Conservation (phyloP, 2,329 filamentous ascomycete species). For the Thielaviopsis euricoi region DNA sequence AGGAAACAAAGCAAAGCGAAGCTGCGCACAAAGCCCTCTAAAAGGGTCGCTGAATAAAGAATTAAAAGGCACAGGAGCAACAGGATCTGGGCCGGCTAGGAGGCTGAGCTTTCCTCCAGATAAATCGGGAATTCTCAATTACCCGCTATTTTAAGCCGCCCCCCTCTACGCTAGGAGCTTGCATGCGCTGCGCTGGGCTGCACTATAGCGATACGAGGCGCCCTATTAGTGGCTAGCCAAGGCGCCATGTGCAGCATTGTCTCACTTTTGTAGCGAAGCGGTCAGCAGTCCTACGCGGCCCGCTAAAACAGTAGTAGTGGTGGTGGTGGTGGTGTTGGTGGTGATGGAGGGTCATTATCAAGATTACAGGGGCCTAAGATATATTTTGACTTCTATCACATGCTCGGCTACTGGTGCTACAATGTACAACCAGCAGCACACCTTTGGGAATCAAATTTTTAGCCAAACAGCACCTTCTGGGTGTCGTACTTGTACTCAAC, state of each 20-base stretch:
- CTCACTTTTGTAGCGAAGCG: background rate
- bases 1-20: no score
- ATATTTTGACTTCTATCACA: background rate
- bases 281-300: background rate
- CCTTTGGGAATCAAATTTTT: conserved; percentile 14
- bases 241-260: background rate
- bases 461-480: conserved; percentile 38
- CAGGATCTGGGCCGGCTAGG: background rate
- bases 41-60: background rate
- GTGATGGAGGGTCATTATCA: background rate
- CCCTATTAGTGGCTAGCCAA: background rate
- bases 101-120: background rate
- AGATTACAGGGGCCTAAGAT: background rate
- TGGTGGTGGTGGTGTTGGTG: background rate
- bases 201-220: background rate
- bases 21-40: no score
- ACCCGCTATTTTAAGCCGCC: background rate
- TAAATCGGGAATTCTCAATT: background rate
- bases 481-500: conserved; percentile 53
- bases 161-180: background rate
- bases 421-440: background rate
- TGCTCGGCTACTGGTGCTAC: background rate
- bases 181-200: no score
- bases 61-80: background rate
- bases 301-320: background rate